Percentiles rank a stretch among this genome's conserved stretches.
Conservation (phyloP, 257 asterid genomes). For the Leonotis leonurus region DNA sequence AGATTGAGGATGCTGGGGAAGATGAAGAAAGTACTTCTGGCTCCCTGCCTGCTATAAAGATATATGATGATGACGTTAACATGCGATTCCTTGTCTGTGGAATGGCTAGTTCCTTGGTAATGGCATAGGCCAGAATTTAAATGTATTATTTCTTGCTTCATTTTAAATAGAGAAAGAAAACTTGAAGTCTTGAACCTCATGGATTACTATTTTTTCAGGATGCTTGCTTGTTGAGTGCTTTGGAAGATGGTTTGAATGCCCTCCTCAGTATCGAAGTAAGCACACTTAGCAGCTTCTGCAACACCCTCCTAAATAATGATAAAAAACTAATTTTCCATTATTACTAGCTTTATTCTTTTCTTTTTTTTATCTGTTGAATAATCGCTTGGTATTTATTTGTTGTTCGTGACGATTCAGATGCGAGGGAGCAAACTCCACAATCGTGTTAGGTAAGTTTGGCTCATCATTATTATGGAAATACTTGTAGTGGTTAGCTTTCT, state of each 20-base stretch:
- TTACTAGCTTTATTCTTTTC: neutral
- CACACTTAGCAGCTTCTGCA: no score
- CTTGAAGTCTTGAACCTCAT: constrained; percentile 7
- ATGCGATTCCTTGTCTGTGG: constrained; percentile 89
- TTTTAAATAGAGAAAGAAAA: neutral
- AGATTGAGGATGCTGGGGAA: constrained; percentile 51
- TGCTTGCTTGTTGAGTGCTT: constrained; percentile 48
- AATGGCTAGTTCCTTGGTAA: constrained; percentile 62
- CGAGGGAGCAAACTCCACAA: constrained; percentile 94
- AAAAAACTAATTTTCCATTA: neutral
- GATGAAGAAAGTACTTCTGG: constrained; percentile 81
- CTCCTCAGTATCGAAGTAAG: constrained; percentile 84
- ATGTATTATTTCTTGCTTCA: neutral
- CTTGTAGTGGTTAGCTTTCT: neutral
- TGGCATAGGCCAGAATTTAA: neutral
- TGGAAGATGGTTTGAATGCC: constrained; percentile 89
- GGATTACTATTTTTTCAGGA: constrained; percentile 42
- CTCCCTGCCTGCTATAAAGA: constrained; percentile 73
- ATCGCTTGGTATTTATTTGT: constrained; percentile 6
- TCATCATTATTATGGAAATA: constrained; percentile 2
- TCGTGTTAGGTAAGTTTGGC: constrained; percentile 68
- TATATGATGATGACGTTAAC: constrained; percentile 78
- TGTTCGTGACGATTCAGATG: constrained; percentile 46
- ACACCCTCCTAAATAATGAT: neutral
- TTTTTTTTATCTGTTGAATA: constrained; percentile 3